phyloP scores from a whole-genome alignment of 257 asterid species.

The Solanum gandarillasii region DNA sequence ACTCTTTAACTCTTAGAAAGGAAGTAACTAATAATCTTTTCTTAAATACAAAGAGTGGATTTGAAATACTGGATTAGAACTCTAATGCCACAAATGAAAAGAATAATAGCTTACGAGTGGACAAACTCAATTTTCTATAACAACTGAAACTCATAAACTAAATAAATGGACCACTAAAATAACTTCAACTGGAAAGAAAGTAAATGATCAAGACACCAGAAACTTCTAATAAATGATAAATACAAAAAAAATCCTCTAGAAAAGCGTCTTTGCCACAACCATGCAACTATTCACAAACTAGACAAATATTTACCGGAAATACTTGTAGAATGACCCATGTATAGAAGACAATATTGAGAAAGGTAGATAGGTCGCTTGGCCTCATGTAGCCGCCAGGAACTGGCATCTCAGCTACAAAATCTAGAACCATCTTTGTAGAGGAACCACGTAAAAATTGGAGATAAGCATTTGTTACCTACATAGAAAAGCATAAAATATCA shows the following conservation, averaged over 20 bases:
- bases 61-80: neutral
- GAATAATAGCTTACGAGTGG: neutral
- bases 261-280: neutral
- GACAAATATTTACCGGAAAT: conserved; percentile 26
- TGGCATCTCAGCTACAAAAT: conserved; percentile 29
- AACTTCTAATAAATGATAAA: neutral
- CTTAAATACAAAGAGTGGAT: neutral
- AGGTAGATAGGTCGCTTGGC: neutral
- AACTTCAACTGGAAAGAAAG: neutral
- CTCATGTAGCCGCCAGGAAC: neutral
- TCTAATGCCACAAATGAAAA: neutral
- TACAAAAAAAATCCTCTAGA: neutral
- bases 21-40: neutral
- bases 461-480: conserved; percentile 30
- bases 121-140: neutral
- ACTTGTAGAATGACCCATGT: conserved; percentile 26
- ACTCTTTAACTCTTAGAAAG: neutral
- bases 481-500: neutral
- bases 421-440: conserved; percentile 16
- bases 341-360: neutral
- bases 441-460: conserved; percentile 23
- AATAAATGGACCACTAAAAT: neutral
- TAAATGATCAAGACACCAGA: neutral
- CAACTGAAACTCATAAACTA: neutral
- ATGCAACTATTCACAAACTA: neutral